Conservation (phyloP, 2,329 filamentous ascomycete species). For the Clonostachys solani region DNA sequence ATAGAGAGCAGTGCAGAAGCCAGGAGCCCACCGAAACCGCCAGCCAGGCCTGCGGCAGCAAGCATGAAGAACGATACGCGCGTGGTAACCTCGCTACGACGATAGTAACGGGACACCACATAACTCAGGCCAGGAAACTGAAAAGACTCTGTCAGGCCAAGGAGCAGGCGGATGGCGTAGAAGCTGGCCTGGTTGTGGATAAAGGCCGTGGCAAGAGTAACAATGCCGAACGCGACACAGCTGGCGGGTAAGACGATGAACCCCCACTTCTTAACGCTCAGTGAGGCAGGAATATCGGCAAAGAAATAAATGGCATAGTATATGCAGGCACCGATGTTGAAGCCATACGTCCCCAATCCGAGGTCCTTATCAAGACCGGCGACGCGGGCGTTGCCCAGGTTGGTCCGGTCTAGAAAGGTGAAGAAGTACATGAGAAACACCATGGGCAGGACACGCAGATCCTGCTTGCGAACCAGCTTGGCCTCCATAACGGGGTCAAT, state of each 20-base stretch:
- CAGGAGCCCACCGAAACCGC: constrained; percentile 53
- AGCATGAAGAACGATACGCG: constrained; percentile 50
- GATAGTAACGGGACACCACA: constrained; percentile 52
- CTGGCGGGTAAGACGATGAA: constrained; percentile 34
- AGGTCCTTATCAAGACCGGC: constrained; percentile 43
- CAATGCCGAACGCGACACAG: constrained; percentile 45
- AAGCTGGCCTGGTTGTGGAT: constrained; percentile 41
- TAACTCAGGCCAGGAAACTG: constrained; percentile 55
- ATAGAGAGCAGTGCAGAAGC: constrained; percentile 34
- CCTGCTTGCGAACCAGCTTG: constrained; percentile 22
- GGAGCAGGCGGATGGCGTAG: constrained; percentile 38
- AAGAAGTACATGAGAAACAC: constrained; percentile 21
- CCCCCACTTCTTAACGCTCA: constrained; percentile 46
- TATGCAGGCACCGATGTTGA: constrained; percentile 54
- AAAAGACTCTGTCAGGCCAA: constrained; percentile 53
- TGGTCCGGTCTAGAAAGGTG: constrained; percentile 22
- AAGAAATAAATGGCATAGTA: constrained; percentile 55
- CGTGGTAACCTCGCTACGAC: constrained; percentile 49
- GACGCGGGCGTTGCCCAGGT: constrained; percentile 20
- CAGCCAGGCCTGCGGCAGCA: constrained; percentile 48
- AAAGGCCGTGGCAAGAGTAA: constrained; percentile 51
- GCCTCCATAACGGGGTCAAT: constrained; percentile 22
- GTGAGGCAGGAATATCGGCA: constrained; percentile 54
- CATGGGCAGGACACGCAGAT: constrained; percentile 22
- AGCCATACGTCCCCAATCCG: constrained; percentile 33